phyloP scores from a whole-genome alignment of 106 monocot species.

The Platanthera guangdongensis region DNA sequence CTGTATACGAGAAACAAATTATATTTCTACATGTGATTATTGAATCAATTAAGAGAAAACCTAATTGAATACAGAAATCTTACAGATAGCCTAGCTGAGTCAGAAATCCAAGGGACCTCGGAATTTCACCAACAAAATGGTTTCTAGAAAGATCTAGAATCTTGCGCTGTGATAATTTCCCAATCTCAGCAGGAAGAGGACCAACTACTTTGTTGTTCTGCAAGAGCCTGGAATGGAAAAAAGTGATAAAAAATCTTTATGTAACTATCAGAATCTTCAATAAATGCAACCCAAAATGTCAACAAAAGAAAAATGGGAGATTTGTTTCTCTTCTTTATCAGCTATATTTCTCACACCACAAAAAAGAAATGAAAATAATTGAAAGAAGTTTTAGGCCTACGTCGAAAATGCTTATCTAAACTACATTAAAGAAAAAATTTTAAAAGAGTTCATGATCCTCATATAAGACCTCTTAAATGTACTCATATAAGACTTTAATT shows the following conservation, averaged over 20 bases:
- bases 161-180: conserved; percentile 57
- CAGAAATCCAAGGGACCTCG: conserved; percentile 63
- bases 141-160: conserved; percentile 86
- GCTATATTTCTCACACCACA: too few relatives aligned
- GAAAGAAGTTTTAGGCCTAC: too few relatives aligned
- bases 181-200: conserved; percentile 66
- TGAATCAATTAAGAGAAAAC: not conserved
- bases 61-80: conserved; percentile 11
- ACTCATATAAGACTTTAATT: too few relatives aligned
- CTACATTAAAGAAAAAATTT: too few relatives aligned
- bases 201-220: conserved; percentile 81
- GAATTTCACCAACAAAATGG: conserved; percentile 77
- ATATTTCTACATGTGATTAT: not conserved
- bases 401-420: too few relatives aligned
- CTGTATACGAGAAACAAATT: conserved; percentile 24
- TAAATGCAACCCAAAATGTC: too few relatives aligned
- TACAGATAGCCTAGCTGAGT: conserved; percentile 67
- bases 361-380: too few relatives aligned
- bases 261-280: too few relatives aligned
- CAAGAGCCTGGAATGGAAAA: conserved; percentile 46
- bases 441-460: too few relatives aligned
- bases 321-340: too few relatives aligned
- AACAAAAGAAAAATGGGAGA: too few relatives aligned
- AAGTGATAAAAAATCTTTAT: not conserved
- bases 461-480: too few relatives aligned